Percentiles rank a stretch among this genome's conserved stretches.
Conservation (phyloP, 192 early-diverging fungal genomes). For the Cetraspora pellucida region DNA sequence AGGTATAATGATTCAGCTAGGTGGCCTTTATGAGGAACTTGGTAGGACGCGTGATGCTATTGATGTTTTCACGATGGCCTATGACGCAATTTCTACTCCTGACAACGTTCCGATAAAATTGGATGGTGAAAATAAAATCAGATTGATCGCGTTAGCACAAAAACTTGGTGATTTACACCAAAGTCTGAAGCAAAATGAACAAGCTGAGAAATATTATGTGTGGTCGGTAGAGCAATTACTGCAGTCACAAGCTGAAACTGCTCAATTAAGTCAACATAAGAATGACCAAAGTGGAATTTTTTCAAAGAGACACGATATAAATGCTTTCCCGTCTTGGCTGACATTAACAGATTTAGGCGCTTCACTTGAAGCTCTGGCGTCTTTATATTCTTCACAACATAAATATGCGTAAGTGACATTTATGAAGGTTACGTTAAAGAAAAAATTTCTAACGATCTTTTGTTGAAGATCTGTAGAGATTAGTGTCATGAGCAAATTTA, state of each 20-base stretch:
- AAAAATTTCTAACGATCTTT: neutral
- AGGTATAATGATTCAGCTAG: constrained; percentile 63
- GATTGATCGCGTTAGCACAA: constrained; percentile 53
- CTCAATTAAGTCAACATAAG: constrained; percentile 5
- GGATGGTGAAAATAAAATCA: constrained; percentile 45
- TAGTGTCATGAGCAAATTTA: neutral
- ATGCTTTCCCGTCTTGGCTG: constrained; percentile 57
- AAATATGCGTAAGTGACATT: constrained; percentile 50
- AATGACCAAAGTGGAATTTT: constrained; percentile 35
- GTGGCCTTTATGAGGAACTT: constrained; percentile 49
- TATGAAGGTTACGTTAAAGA: neutral
- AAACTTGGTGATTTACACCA: constrained; percentile 57
- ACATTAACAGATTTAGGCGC: constrained; percentile 56
- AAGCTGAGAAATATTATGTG: constrained; percentile 58
- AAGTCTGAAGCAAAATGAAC: constrained; percentile 45
- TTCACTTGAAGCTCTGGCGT: constrained; percentile 54
- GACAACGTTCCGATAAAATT: constrained; percentile 33
- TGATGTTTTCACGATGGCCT: constrained; percentile 49
- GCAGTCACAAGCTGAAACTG: constrained; percentile 33
- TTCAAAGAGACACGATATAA: constrained; percentile 47
- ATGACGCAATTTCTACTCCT: constrained; percentile 39
- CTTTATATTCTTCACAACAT: constrained; percentile 54
- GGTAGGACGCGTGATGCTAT: constrained; percentile 49
- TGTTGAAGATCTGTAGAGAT: neutral
- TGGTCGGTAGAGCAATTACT: constrained; percentile 61